A percentile compares a stretch with the other conserved stretches of the same genome.
Conservation (phyloP, 2,329 filamentous ascomycete genomes). For the Diaporthe velutina region DNA sequence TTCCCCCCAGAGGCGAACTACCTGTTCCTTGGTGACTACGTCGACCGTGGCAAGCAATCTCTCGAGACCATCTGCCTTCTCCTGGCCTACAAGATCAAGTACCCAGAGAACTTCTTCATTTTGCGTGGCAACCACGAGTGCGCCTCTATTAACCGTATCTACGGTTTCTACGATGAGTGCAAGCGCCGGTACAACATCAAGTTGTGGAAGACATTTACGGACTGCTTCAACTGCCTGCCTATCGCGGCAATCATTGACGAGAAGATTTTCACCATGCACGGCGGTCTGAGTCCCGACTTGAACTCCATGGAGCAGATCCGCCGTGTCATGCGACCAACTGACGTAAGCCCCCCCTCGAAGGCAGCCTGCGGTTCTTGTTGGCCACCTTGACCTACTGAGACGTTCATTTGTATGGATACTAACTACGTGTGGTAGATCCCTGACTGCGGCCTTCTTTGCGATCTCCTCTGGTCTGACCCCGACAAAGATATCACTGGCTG, state of each 20-base stretch:
- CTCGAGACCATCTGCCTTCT: constrained; percentile 98
- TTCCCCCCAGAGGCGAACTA: constrained; percentile 99
- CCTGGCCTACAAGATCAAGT: constrained; percentile 99
- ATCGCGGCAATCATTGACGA: constrained; percentile 99
- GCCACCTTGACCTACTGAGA: neutral
- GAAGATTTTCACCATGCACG: constrained; percentile 99
- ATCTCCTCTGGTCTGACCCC: constrained; percentile 98
- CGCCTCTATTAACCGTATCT: constrained; percentile 98
- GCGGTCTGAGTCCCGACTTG: constrained; percentile 94
- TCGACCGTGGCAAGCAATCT: constrained; percentile 98
- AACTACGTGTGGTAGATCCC: constrained; percentile 79
- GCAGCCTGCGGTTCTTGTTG: neutral
- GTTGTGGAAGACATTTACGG: constrained; percentile 99
- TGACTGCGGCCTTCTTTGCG: constrained; percentile 96
- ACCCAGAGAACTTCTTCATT: constrained; percentile 99
- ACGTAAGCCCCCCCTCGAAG: constrained; percentile 76
- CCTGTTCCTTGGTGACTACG: constrained; percentile 98
- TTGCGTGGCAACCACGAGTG: constrained; percentile 99
- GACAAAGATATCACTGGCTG: constrained; percentile 99
- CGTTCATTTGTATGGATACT: constrained; percentile 13
- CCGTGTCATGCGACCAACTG: constrained; percentile 97
- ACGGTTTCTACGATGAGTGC: constrained; percentile 99
- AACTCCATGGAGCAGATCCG: constrained; percentile 99
- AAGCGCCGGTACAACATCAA: constrained; percentile 99
- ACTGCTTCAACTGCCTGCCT: constrained; percentile 99